Base-by-base conservation (phyloP, 768 basidiomycete species). In the Cystofilobasidium macerans region DNA sequence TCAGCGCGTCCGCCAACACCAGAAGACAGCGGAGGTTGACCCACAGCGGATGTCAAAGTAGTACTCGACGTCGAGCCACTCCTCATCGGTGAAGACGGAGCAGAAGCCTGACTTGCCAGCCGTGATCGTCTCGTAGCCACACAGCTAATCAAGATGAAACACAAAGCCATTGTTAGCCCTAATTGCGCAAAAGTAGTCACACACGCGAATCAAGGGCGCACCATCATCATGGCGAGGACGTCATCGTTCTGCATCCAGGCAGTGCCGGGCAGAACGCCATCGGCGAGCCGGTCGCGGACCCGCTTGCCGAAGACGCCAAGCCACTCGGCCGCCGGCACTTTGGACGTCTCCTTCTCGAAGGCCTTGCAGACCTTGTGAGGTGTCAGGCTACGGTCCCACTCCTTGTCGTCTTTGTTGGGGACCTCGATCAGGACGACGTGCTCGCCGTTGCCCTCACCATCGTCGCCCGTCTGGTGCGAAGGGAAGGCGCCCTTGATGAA, bases 401-500 rank as follows among this genome's bases (percentile, higher is more conserved):
- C 73, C 40, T 70, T 71, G 9, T 72, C n/a, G n/a, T n/a, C 70
- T 61, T 77, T 72, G 70, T 77, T 77, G 20, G 75, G 75, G 5
- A 78, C 77, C 61, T 77, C 71, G 69, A 78, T 64, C 33, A 78
- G 72, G 59, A 72, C 24, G 16, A 67, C 65, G 20, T 57, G 62
- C 3, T 74, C 73, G 11, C 75, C 75, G 64, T 78, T 76, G 22
- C 78, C 78, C 20, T 75, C 68, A 7, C 77, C 78, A 26, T 76
- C 73, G 13, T 71, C 64, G 20, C 77, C 78, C 0, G 72, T 71
- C 59, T 78, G 78, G 62, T 75, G 75, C 18, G 70, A 60, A 3
- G 76, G 77, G 71, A 77, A 77, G 20, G 73, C 70, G 26, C 78
- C 78, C 35, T 71, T 69, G 67, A 78, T 76, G 70, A 72, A 77